These are phyloP conservation scores for Karstenula rhodostoma DNA, from an alignment of 2,329 filamentous ascomycete genomes.

Conservation along the genomic window DNA sequence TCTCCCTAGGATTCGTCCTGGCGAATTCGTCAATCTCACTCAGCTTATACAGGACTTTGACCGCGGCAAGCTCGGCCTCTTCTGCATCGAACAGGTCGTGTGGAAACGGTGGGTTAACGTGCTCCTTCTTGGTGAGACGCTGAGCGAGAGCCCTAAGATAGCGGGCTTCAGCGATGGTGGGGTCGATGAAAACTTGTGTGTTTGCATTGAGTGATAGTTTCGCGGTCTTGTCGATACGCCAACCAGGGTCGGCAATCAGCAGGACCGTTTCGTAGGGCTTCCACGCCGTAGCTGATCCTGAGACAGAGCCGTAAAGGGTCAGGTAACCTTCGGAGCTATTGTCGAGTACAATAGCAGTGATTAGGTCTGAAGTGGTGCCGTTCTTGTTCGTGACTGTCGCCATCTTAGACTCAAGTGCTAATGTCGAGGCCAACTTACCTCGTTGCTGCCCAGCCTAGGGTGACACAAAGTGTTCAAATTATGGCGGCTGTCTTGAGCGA, in stretches of 20 bases:
- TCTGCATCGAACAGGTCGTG: conserved; percentile 38
- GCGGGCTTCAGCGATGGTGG: conserved; percentile 60
- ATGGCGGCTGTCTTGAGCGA: neutral
- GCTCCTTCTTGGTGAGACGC: conserved; percentile 58
- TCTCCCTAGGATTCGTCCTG: conserved; percentile 38
- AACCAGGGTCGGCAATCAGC: conserved; percentile 58
- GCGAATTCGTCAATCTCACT: conserved; percentile 56
- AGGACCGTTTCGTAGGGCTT: conserved; percentile 59
- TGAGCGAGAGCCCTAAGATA: conserved; percentile 62
- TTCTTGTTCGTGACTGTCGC: conserved; percentile 58
- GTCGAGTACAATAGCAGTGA: conserved; percentile 65
- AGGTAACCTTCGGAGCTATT: conserved; percentile 63
- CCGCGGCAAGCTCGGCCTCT: conserved; percentile 29
- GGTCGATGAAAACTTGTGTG: conserved; percentile 64
- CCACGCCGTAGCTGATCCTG: conserved; percentile 56
- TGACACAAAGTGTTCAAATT: neutral
- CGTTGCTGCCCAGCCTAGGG: neutral
- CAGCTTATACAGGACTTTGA: conserved; percentile 53
- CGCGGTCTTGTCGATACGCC: conserved; percentile 47
- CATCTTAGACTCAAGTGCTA: neutral
- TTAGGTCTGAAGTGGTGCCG: conserved; percentile 54
- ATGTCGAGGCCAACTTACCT: neutral
- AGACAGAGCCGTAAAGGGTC: conserved; percentile 64
- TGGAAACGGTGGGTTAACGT: conserved; percentile 60
- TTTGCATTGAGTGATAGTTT: conserved; percentile 51